Evolutionary conservation across 768 basidiomycete species (phyloP).

Genomic region (Tremella mesenterica): DNA sequence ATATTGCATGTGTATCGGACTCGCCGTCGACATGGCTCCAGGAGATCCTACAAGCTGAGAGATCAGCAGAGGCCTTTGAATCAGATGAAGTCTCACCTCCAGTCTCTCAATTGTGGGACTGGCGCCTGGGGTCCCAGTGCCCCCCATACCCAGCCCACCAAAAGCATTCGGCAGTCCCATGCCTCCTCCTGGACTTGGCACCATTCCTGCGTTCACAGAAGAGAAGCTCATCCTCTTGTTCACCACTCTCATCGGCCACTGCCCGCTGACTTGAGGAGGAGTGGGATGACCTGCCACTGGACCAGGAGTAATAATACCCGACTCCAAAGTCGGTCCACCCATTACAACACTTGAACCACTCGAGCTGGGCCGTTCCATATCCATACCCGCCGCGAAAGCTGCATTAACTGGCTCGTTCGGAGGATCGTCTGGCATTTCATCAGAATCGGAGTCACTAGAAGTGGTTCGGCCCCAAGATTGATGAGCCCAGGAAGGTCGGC

Average conservation of each 20-base stretch:
- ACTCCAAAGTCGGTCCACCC: neutral
- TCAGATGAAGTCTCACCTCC: conserved; percentile 17
- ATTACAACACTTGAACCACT: conserved; percentile 4
- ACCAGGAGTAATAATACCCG: conserved; percentile 26
- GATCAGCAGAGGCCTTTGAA: neutral
- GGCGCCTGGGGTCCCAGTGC: conserved; percentile 24
- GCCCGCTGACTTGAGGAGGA: conserved; percentile 9
- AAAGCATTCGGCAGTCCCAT: conserved; percentile 32
- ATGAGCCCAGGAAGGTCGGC: conserved; percentile 12
- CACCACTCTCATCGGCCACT: conserved; percentile 7
- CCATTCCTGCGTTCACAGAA: conserved; percentile 17
- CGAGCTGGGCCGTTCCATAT: conserved; percentile 33
- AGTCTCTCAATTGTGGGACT: conserved; percentile 35
- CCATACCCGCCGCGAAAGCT: conserved; percentile 39
- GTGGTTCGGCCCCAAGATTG: conserved; percentile 18
- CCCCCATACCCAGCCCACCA: conserved; percentile 31
- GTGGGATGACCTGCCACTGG: conserved; percentile 6
- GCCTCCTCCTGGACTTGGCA: conserved; percentile 26
- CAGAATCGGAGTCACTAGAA: conserved; percentile 30
- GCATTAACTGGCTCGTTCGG: conserved; percentile 30
- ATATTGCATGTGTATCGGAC: conserved; percentile 36
- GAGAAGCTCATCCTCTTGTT: conserved; percentile 21
- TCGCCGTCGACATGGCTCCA: conserved; percentile 14
- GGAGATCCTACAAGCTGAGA: conserved; percentile 26
- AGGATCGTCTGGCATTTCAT: conserved; percentile 20